phyloP scores from a whole-genome alignment of 768 basidiomycete species.

The Trametes elegans region DNA sequence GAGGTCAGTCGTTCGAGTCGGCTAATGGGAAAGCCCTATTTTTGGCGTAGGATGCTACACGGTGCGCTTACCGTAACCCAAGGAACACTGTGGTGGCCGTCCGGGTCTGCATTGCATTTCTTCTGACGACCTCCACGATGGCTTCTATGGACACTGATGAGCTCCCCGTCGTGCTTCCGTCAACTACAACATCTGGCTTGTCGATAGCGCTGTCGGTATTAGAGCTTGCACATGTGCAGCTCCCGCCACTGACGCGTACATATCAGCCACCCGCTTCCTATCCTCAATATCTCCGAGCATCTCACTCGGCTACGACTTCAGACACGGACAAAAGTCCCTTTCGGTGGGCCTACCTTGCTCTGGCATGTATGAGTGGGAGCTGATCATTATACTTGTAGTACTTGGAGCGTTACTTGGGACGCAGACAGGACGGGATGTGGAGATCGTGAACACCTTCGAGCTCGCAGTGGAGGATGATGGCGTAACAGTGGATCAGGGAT shows the following conservation, averaged over 20 bases:
- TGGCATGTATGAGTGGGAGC: not conserved
- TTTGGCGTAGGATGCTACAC: not conserved
- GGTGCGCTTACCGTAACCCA: too few species aligned
- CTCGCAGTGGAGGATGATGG: constrained; percentile 62
- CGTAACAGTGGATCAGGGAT: constrained; percentile 72
- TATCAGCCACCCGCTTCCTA: constrained; percentile 88
- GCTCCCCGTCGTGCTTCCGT: constrained; percentile 68
- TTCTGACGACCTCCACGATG: constrained; percentile 30
- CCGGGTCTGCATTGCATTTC: not conserved
- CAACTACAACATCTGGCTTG: constrained; percentile 69
- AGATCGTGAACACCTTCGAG: constrained; percentile 97
- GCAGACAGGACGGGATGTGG: constrained; percentile 91
- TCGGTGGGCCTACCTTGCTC: constrained; percentile 45
- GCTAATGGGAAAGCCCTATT: constrained; percentile 32
- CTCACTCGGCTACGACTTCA: constrained; percentile 83
- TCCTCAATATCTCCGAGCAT: constrained; percentile 96
- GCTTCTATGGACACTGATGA: constrained; percentile 78
- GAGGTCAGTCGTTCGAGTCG: constrained; percentile 69
- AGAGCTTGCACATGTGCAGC: not conserved
- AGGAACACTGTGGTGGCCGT: not conserved
- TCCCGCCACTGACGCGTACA: constrained; percentile 23
- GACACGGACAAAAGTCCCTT: constrained; percentile 55
- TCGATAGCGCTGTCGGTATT: constrained; percentile 67
- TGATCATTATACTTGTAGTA: constrained; percentile 47
- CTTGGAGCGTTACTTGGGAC: constrained; percentile 92